phyloP scores from a whole-genome alignment of 1,139 yeast species.

The Groenewaldozyma sp. region DNA sequence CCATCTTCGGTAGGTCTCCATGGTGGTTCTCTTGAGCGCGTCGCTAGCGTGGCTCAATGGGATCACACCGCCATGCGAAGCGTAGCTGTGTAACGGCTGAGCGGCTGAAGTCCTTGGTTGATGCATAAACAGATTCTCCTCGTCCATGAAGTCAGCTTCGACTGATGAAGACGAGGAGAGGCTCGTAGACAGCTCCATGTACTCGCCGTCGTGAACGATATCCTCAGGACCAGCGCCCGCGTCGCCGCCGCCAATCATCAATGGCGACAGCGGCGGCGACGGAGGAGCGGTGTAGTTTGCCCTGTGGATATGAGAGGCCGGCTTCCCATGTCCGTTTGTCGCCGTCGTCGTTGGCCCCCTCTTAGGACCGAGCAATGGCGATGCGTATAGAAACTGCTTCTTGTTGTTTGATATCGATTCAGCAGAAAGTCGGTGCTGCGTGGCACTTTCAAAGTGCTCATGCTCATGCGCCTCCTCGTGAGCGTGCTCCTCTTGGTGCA shows the following conservation, averaged over 20 bases:
- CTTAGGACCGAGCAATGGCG: constrained; percentile 21
- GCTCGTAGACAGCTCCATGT: neutral
- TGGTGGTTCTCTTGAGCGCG: neutral
- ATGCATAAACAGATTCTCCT: neutral
- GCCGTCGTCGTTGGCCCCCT: constrained; percentile 1
- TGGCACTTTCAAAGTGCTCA: neutral
- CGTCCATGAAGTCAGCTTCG: too few species aligned
- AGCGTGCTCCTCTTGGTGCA: neutral
- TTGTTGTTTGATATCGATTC: neutral
- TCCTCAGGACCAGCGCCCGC: constrained; percentile 5
- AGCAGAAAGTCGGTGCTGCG: neutral
- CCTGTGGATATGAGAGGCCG: neutral
- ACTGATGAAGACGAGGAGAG: neutral
- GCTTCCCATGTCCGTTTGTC: constrained; percentile 7
- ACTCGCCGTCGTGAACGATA: neutral
- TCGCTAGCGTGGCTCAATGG: constrained; percentile 2
- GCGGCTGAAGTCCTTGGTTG: neutral
- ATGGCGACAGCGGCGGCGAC: constrained; percentile 14
- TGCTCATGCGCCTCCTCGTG: neutral
- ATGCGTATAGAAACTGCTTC: constrained; percentile 21
- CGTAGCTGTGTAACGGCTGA: neutral
- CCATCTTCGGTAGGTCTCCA: constrained; percentile 2
- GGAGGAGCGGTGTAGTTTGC: neutral
- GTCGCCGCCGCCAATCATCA: constrained; percentile 5
- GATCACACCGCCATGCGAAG: too few species aligned